Evolutionary conservation across 2,329 filamentous ascomycete species (phyloP).

Genomic region (Dissoconium aciculare): DNA sequence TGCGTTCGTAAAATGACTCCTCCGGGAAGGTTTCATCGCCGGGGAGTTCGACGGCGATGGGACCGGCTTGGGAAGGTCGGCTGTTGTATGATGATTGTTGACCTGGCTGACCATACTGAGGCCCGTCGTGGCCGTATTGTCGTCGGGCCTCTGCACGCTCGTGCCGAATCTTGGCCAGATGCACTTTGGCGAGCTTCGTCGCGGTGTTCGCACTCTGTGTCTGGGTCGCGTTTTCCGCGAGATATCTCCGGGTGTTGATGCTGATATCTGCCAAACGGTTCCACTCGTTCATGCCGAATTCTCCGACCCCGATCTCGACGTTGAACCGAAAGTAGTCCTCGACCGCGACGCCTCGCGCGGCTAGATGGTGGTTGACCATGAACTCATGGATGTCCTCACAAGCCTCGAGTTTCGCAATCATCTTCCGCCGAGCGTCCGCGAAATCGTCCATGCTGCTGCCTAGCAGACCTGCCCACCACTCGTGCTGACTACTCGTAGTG

Average conservation of each 20-base stretch:
- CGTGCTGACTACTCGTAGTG: conserved; percentile 49
- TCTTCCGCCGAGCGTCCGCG: conserved; percentile 67
- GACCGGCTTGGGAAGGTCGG: not conserved
- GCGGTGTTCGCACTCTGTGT: conserved; percentile 62
- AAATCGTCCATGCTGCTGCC: conserved; percentile 62
- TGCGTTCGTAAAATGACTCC: conserved; percentile 37
- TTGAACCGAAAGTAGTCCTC: conserved; percentile 96
- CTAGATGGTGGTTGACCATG: conserved; percentile 67
- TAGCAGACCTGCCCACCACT: conserved; percentile 87
- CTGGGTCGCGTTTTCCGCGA: conserved; percentile 59
- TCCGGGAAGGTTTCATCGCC: conserved; percentile 14
- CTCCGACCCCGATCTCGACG: conserved; percentile 86
- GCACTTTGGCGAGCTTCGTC: conserved; percentile 67
- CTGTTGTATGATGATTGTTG: conserved; percentile 10
- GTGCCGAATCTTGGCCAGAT: conserved; percentile 57
- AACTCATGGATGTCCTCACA: conserved; percentile 81
- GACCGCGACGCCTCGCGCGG: conserved; percentile 56
- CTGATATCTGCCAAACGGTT: conserved; percentile 85
- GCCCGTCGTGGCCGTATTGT: conserved; percentile 17
- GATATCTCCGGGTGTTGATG: conserved; percentile 74
- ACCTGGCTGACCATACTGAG: conserved; percentile 11
- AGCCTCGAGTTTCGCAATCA: conserved; percentile 87
- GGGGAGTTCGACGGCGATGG: conserved; percentile 20
- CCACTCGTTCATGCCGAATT: conserved; percentile 99
- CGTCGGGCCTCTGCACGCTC: conserved; percentile 34